Percentiles rank a stretch among this genome's conserved stretches.
Conservation (phyloP, 2,329 filamentous ascomycete genomes). For the Xylariales sp. region DNA sequence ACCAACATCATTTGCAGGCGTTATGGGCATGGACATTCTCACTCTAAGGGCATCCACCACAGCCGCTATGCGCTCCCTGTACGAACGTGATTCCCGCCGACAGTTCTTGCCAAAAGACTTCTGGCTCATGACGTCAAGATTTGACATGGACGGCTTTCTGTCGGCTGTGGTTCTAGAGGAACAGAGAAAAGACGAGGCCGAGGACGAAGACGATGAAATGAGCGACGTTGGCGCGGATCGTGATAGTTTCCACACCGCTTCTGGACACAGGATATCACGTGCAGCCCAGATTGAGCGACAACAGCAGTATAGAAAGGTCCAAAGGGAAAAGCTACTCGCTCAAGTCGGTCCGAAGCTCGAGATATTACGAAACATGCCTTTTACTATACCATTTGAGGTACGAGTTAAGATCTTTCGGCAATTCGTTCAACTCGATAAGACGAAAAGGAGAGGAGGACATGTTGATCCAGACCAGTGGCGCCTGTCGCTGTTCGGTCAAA, state of each 20-base stretch:
- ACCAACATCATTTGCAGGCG: constrained; percentile 29
- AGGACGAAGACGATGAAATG: constrained; percentile 56
- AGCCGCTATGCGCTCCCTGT: constrained; percentile 77
- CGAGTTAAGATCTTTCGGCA: constrained; percentile 89
- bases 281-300: constrained; percentile 61
- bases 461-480: constrained; percentile 74
- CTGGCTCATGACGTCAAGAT: constrained; percentile 87
- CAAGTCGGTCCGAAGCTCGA: constrained; percentile 81
- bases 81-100: constrained; percentile 86
- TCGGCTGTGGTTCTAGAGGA: constrained; percentile 83
- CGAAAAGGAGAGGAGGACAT: constrained; percentile 61
- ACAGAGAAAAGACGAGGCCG: constrained; percentile 66
- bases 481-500: constrained; percentile 43
- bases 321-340: constrained; percentile 67
- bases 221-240: constrained; percentile 30
- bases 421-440: constrained; percentile 82
- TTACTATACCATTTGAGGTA: constrained; percentile 89
- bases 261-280: constrained; percentile 57
- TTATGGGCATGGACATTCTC: constrained; percentile 69
- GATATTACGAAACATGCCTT: constrained; percentile 92
- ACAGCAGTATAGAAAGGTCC: constrained; percentile 61
- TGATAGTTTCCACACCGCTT: constrained; percentile 29
- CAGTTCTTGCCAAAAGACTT: constrained; percentile 78
- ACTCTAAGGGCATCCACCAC: constrained; percentile 79
- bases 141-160: constrained; percentile 88